Base-by-base conservation (phyloP, 176 grass and related monocot genomes). In the Hordeum marinum region DNA sequence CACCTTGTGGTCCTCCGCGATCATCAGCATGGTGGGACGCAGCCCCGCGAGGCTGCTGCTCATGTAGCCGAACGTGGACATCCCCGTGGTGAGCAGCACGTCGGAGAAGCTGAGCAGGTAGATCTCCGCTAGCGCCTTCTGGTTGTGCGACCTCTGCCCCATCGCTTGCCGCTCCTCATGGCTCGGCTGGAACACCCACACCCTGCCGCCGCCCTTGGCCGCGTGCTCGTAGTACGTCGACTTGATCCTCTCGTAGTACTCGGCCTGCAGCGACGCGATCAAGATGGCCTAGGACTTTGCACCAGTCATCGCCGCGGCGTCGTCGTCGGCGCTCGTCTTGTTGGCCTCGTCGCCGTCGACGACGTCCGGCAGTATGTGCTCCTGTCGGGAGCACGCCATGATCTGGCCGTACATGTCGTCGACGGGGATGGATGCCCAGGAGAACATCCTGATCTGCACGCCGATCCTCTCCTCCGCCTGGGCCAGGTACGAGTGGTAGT, bases 31-130 rank as follows among this genome's bases (percentile, higher is more conserved):
- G 7, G 70, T 48, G 6, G 70, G 14, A 0, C 70, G 70, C 70
- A 95, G 26, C 0, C 90, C 85, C 3, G 85, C 83, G 50, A 95
- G 83, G 72, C 86, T 76, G 55, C 77, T 62, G 79, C 85, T 80
- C 9, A 89, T 72, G 77, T 90, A 92, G 40, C 90, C 90, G 69
- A 95, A 95, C 9, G 93, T 92, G 0, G 90, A 92, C 10, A 74
- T 13, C 26, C 80, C 80, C 2, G 72, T 81, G 6, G 90, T 95
- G 29, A 90, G 1, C 7, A 90, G 31, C 68, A 36, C 79, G 7
- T 90, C 90, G 1, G 85, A 92, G 72, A 92, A 81, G 71, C 88
- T 89, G 5, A 93, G 80, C 60, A 95, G 71, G 71, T 82, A 91
- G 41, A 95, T 89, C 83, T 91, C 94, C 15, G 88, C 83, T 0